Conservation (phyloP, 768 basidiomycete genomes). For the Chiua virens region DNA sequence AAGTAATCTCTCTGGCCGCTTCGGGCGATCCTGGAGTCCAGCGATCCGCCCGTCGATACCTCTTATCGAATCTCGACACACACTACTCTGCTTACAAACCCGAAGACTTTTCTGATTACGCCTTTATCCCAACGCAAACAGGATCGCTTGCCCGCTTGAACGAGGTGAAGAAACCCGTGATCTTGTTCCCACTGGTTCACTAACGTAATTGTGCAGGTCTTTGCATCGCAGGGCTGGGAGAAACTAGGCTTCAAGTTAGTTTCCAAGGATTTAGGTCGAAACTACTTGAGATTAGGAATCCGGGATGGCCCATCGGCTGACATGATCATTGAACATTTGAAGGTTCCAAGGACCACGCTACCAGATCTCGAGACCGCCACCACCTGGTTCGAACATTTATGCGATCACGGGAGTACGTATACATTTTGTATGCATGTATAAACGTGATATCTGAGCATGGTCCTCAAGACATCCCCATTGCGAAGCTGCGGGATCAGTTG, state of each 20-base stretch:
- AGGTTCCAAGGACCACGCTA: background rate
- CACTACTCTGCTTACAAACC: too few species aligned
- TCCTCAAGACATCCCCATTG: conserved; percentile 6
- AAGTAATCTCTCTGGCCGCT: conserved; percentile 6
- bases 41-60: conserved; percentile 4
- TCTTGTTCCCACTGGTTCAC: background rate
- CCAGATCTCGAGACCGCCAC: background rate
- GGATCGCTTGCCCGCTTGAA: conserved; percentile 3
- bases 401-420: conserved; percentile 5
- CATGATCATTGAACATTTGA: background rate
- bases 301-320: background rate
- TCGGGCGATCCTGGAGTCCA: background rate
- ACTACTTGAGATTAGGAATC: conserved; percentile 13
- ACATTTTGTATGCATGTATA: conserved; percentile 4
- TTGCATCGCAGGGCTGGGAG: conserved; percentile 5
- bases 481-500: conserved; percentile 7
- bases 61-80: conserved; percentile 9
- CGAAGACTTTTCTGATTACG: too few species aligned
- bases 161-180: conserved; percentile 6
- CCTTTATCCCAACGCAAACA: conserved; percentile 15
- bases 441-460: background rate
- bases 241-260: conserved; percentile 8
- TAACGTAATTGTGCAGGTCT: conserved; percentile 7
- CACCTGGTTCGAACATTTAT: conserved; percentile 10
- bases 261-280: background rate